Evolutionary conservation across 106 monocot species (phyloP).

Genomic region (Dendrobium officinale): DNA sequence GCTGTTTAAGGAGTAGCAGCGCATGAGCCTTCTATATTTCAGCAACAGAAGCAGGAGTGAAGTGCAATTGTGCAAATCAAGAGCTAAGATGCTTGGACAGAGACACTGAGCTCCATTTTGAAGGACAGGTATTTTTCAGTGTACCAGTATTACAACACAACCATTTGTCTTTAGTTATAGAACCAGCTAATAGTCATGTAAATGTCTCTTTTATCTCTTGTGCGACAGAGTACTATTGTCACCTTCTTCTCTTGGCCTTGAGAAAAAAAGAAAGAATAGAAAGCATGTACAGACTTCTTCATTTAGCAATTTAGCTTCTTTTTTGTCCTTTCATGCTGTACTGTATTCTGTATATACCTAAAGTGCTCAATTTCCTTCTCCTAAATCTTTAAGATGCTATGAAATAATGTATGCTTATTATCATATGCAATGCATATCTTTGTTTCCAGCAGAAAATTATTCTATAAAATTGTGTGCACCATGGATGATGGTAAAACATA

Average conservation of each 20-base stretch:
- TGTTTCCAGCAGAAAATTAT: too few relatives aligned
- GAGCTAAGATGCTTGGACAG: slow-evolving; percentile 21
- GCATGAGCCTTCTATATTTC: slow-evolving; percentile 10
- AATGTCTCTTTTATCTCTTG: neutral
- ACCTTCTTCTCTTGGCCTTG: neutral
- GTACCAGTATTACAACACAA: slow-evolving; percentile 21
- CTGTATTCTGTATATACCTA: too few relatives aligned
- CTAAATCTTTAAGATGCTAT: too few relatives aligned
- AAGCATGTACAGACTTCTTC: neutral
- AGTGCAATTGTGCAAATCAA: slow-evolving; percentile 20
- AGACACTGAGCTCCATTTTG: slow-evolving; percentile 37
- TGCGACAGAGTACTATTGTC: neutral
- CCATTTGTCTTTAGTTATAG: neutral
- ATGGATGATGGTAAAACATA: too few relatives aligned
- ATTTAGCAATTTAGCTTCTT: neutral
- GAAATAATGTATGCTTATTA: too few relatives aligned
- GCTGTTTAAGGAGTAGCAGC: slow-evolving; percentile 45
- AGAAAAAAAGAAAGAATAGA: slow-evolving; percentile 1
- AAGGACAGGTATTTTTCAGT: slow-evolving; percentile 28
- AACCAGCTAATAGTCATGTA: neutral
- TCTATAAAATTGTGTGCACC: too few relatives aligned
- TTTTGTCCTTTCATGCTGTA: too few relatives aligned
- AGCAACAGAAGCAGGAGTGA: slow-evolving; percentile 1
- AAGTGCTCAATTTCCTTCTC: too few relatives aligned
- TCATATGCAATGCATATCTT: too few relatives aligned